Percentiles rank a stretch among this genome's conserved stretches.
Evolutionary conservation across 2,329 filamentous ascomycete genomes (phyloP).

Genomic region (Emmonsiellopsis sp.): DNA sequence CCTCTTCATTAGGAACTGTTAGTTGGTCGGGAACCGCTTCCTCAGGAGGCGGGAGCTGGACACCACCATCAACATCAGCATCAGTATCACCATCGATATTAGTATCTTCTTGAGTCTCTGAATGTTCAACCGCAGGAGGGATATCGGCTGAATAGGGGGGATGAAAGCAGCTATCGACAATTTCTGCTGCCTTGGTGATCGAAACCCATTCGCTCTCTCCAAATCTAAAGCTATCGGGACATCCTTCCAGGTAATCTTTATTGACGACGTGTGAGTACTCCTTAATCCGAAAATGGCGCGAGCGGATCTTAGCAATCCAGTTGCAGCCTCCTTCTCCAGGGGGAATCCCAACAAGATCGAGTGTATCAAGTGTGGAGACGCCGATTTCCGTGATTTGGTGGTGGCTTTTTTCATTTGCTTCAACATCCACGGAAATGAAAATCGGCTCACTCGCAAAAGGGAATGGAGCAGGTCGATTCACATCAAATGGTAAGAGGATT

Average conservation of each 20-base stretch:
- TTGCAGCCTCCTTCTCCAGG: slow-evolving; percentile 54
- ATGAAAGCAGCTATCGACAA: slow-evolving; percentile 48
- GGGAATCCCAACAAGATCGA: slow-evolving; percentile 43
- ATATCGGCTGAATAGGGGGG: slow-evolving; percentile 42
- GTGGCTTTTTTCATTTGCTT: slow-evolving; percentile 63
- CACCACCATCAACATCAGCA: neutral
- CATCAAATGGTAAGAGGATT: slow-evolving; percentile 31
- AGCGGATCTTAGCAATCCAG: slow-evolving; percentile 61
- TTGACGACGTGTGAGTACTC: slow-evolving; percentile 64
- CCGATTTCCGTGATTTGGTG: slow-evolving; percentile 75
- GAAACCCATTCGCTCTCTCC: slow-evolving; percentile 49
- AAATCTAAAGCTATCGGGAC: slow-evolving; percentile 68
- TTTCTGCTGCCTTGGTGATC: slow-evolving; percentile 34
- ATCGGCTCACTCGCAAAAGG: slow-evolving; percentile 49
- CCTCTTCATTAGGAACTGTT: too few relatives aligned
- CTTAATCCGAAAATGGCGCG: slow-evolving; percentile 65
- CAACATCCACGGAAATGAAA: slow-evolving; percentile 73
- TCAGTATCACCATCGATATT: neutral
- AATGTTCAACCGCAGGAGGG: neutral
- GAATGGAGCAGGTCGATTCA: slow-evolving; percentile 38
- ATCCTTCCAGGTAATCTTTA: slow-evolving; percentile 58
- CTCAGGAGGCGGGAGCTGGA: neutral
- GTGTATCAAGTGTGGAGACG: slow-evolving; percentile 69
- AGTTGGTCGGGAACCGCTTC: too few relatives aligned
- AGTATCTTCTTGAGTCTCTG: neutral